These are phyloP conservation scores for Nigrospora sphaerica DNA, from an alignment of 2,329 filamentous ascomycete species.

Conservation along the genomic window DNA sequence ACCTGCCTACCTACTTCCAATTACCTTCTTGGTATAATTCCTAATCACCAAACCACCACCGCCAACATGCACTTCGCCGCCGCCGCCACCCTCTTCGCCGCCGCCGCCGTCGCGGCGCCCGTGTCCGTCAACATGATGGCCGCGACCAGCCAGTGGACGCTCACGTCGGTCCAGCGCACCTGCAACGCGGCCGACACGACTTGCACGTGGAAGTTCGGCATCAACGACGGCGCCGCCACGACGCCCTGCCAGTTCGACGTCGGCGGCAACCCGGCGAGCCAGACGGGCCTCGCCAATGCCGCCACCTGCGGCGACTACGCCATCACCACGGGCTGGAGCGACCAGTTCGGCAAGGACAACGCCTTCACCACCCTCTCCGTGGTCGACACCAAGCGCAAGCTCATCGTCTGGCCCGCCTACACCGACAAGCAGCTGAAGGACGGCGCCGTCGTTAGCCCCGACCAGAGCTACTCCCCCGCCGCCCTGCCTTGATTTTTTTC, in stretches of 20 bases:
- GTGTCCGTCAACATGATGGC: slow-evolving; percentile 8
- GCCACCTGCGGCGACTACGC: slow-evolving; percentile 39
- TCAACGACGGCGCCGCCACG: slow-evolving; percentile 24
- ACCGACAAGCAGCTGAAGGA: slow-evolving; percentile 34
- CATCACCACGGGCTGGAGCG: slow-evolving; percentile 48
- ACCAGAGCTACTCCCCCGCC: slow-evolving; percentile 6
- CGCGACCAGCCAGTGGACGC: slow-evolving; percentile 28
- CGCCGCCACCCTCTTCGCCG: slow-evolving; percentile 4
- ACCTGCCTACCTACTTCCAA: too few species aligned
- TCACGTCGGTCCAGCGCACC: slow-evolving; percentile 27
- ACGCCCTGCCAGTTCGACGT: slow-evolving; percentile 32
- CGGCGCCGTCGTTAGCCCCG: slow-evolving; percentile 1
- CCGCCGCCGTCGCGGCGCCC: slow-evolving; percentile 2
- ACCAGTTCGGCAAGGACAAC: slow-evolving; percentile 42
- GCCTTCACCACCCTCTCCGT: slow-evolving; percentile 50
- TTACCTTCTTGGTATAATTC: too few species aligned
- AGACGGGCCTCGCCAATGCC: slow-evolving; percentile 28
- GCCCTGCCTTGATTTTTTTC: slow-evolving; percentile 1
- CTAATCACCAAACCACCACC: background rate
- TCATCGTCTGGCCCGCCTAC: slow-evolving; percentile 47
- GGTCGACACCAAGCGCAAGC: slow-evolving; percentile 31
- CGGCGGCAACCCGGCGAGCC: slow-evolving; percentile 19
- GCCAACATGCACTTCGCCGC: slow-evolving; percentile 4
- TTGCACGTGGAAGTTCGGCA: slow-evolving; percentile 33
- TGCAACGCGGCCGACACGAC: slow-evolving; percentile 28